Evolutionary conservation across 2,329 filamentous ascomycete genomes (phyloP), one percentile per base, ranked within the genome.

Genomic region (Atkinsonella hypoxylon): DNA sequence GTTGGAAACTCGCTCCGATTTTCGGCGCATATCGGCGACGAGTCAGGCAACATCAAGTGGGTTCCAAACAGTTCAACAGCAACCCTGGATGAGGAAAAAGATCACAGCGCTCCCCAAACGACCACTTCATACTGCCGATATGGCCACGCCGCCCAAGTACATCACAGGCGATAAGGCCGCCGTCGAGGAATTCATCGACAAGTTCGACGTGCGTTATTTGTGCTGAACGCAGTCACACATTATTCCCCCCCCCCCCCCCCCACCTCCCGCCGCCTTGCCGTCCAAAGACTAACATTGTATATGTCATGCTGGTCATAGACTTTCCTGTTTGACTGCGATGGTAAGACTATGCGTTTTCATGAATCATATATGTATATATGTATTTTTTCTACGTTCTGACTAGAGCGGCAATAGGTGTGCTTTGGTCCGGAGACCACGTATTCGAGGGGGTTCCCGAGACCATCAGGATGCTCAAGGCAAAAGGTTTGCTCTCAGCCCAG

Each of bases 321-420:
- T 2, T 97, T 98, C 64, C 75, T 98, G 12, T 88, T 98, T 62
- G 93, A 98, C 66, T 98, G 93, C 70, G 93, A 98, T 80, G 93
- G 91, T 95, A 73, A 61, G 74, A 42, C 26, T 42, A 7, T 13
- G 12, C 11, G n/a, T 2, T 6, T n/a, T 4, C 13, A 6, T 9
- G 6, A 30, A 40, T 5, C n/a, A n/a, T 18, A 22, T 1, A 20
- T 18, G 42, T 8, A 17, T 26, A 12, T 13, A 26, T n/a, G 1
- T 31, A 10, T 7, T 9, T 41, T 15, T n/a, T n/a, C n/a, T n/a
- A n/a, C 26, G 26, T 26, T 13, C 31, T 42, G 26, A 49, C 41
- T 18, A 20, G 18, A 63, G 36, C 62, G 51, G 22, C 4, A 30
- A 18, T 46, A 95, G 90, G 91, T 64, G 93, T 98, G 38, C 75